A percentile compares a stretch with the other conserved stretches of the same genome.
Evolutionary conservation across 495 filamentous ascomycete species (phyloP).

Genomic region (Rhypophila decipiens): DNA sequence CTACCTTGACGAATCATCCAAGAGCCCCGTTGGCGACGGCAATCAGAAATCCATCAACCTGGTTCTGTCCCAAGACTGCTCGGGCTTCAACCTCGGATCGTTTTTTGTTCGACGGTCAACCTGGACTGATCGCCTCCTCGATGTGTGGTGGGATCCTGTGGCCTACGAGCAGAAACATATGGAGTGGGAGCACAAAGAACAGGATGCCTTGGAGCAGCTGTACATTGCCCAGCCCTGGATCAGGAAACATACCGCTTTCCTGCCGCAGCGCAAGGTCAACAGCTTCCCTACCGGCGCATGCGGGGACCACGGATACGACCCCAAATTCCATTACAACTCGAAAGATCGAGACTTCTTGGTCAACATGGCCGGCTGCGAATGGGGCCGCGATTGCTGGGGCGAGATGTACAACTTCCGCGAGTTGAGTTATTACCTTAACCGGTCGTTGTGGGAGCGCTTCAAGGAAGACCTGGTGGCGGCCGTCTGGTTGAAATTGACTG

Average conservation of each 20-base stretch:
- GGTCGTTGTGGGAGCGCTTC: constrained; percentile 68
- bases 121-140: constrained; percentile 89
- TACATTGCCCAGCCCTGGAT: constrained; percentile 93
- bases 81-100: constrained; percentile 92
- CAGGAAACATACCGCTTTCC: constrained; percentile 78
- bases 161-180: constrained; percentile 98
- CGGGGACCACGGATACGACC: constrained; percentile 62
- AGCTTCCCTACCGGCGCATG: constrained; percentile 89
- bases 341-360: constrained; percentile 88
- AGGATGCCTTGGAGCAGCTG: constrained; percentile 88
- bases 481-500: constrained; percentile 50
- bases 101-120: constrained; percentile 81
- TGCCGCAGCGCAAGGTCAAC: constrained; percentile 89
- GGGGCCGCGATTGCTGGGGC: constrained; percentile 94
- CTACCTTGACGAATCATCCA: constrained; percentile 69
- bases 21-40: constrained; percentile 67
- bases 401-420: constrained; percentile 94
- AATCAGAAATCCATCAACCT: constrained; percentile 72
- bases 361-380: constrained; percentile 98
- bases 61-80: constrained; percentile 88
- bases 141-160: constrained; percentile 98
- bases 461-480: constrained; percentile 51
- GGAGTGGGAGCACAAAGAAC: constrained; percentile 99
- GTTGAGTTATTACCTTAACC: constrained; percentile 78
- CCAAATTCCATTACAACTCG: constrained; percentile 77